Evolutionary conservation across 305 asterid genomes (phyloP).

Genomic region (Petunia hybrid): DNA sequence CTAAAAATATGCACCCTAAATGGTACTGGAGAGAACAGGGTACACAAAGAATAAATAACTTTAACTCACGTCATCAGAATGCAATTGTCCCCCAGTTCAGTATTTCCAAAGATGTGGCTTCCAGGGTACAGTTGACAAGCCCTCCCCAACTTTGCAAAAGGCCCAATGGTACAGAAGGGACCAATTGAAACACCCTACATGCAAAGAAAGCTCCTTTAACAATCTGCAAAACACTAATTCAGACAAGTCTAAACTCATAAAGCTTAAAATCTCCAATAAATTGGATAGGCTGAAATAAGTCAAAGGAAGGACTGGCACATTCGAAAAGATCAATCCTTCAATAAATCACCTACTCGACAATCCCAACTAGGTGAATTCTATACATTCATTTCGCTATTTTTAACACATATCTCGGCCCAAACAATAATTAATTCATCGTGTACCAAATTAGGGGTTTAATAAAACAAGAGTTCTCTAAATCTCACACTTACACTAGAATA

Average conservation of each 20-base stretch:
- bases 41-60: neutral
- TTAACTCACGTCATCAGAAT: slow-evolving; percentile 70
- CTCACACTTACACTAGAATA: neutral
- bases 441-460: neutral
- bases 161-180: slow-evolving; percentile 89
- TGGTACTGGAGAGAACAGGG: neutral
- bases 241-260: neutral
- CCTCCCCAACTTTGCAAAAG: slow-evolving; percentile 72
- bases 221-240: neutral
- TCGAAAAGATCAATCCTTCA: neutral
- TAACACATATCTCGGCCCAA: neutral
- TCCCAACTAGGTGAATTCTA: neutral
- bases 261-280: slow-evolving; percentile 37
- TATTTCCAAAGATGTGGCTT: slow-evolving; percentile 81
- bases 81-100: slow-evolving; percentile 83
- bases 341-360: neutral
- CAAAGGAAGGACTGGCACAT: neutral
- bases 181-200: slow-evolving; percentile 88
- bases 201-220: slow-evolving; percentile 26
- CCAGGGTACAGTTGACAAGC: slow-evolving; percentile 78
- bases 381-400: neutral
- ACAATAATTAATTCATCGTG: neutral
- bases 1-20: slow-evolving; percentile 19
- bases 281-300: slow-evolving; percentile 31
- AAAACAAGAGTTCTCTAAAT: neutral